Conservation (phyloP, 495 filamentous ascomycete genomes). For the Penicillium malachiteum region DNA sequence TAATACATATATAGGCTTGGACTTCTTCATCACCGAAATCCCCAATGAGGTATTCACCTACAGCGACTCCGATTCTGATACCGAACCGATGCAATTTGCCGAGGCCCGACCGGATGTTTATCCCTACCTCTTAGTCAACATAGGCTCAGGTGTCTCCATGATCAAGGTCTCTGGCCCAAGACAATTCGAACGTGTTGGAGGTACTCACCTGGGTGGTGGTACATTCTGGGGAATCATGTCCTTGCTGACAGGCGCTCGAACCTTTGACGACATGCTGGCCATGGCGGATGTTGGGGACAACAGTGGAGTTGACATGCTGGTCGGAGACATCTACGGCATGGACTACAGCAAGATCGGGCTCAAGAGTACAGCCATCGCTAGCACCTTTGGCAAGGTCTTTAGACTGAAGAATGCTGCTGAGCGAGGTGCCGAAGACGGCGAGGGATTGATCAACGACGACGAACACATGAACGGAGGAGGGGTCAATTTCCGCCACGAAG, state of each 20-base stretch:
- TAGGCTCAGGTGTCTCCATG: constrained; percentile 98
- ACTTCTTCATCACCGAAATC: constrained; percentile 98
- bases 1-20: constrained; percentile 61
- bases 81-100: constrained; percentile 81
- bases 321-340: constrained; percentile 96
- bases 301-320: constrained; percentile 89
- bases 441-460: constrained; percentile 53
- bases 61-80: constrained; percentile 78
- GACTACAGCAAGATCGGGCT: constrained; percentile 94
- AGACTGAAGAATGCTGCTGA: constrained; percentile 77
- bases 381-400: constrained; percentile 95
- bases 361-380: constrained; percentile 90
- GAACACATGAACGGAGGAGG: constrained; percentile 26
- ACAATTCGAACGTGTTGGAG: constrained; percentile 84
- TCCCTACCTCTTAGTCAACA: constrained; percentile 96
- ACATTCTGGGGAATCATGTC: constrained; percentile 94
- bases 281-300: constrained; percentile 96
- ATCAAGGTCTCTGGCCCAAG: constrained; percentile 92
- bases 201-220: constrained; percentile 90
- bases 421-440: constrained; percentile 72
- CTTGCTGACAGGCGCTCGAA: constrained; percentile 82
- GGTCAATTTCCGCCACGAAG: constrained; percentile 57
- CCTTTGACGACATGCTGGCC: constrained; percentile 92
- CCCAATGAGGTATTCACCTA: constrained; percentile 96
- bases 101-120: constrained; percentile 74